Conservation (phyloP, 495 filamentous ascomycete genomes). For the Penicillium crystallinum region DNA sequence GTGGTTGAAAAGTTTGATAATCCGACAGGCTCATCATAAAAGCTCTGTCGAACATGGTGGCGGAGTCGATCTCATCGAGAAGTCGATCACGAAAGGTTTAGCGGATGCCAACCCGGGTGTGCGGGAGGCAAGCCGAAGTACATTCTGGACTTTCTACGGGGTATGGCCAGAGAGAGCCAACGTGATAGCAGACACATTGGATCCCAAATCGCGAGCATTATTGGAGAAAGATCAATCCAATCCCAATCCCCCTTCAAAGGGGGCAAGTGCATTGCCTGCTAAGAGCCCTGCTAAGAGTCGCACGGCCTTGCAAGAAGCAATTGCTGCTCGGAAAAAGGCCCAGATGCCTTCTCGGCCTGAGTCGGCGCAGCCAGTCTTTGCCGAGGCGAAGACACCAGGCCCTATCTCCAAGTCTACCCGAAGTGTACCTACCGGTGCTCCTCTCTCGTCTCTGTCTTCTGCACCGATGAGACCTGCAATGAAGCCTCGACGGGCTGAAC, state of each 20-base stretch:
- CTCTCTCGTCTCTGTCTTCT: slow-evolving; percentile 47
- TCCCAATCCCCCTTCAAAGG: slow-evolving; percentile 55
- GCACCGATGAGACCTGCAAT: slow-evolving; percentile 55
- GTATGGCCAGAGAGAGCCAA: slow-evolving; percentile 79
- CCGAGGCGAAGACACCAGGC: slow-evolving; percentile 38
- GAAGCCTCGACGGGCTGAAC: slow-evolving; percentile 42
- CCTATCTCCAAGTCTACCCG: slow-evolving; percentile 31
- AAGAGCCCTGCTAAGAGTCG: slow-evolving; percentile 30
- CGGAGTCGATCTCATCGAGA: slow-evolving; percentile 75
- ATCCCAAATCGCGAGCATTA: slow-evolving; percentile 64
- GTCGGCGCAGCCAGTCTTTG: slow-evolving; percentile 60
- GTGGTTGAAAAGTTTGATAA: slow-evolving; percentile 80
- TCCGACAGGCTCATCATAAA: slow-evolving; percentile 73
- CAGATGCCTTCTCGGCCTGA: slow-evolving; percentile 60
- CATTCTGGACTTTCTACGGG: slow-evolving; percentile 75
- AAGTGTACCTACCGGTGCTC: slow-evolving; percentile 29
- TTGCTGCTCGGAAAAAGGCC: slow-evolving; percentile 76
- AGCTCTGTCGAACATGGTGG: slow-evolving; percentile 76
- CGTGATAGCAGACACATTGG: slow-evolving; percentile 66
- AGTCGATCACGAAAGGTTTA: slow-evolving; percentile 80
- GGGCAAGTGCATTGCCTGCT: slow-evolving; percentile 36
- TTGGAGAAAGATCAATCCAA: slow-evolving; percentile 77
- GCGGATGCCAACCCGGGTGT: slow-evolving; percentile 83
- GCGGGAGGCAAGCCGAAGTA: slow-evolving; percentile 72
- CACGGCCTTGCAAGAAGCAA: slow-evolving; percentile 66